Percentiles rank a stretch among this genome's conserved stretches.
Evolutionary conservation across 2,329 filamentous ascomycete genomes (phyloP).

Genomic region (Penicillium sp.): DNA sequence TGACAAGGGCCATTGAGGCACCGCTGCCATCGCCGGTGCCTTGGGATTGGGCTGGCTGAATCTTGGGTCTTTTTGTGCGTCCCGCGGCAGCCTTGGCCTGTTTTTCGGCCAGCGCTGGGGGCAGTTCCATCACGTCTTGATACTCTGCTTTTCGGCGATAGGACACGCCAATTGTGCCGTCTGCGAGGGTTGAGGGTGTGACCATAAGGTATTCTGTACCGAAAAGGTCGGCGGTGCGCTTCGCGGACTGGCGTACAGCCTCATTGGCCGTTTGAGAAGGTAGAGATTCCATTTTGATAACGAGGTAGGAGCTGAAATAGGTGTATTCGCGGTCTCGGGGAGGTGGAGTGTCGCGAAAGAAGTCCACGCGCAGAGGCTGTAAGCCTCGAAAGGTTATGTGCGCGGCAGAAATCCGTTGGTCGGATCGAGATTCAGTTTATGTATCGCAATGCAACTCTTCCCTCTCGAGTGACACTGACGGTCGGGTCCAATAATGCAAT

Average conservation of each 20-base stretch:
- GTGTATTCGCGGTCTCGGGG: background rate
- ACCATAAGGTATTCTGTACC: conserved; percentile 52
- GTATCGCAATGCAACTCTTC: background rate
- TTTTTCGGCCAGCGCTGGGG: conserved; percentile 76
- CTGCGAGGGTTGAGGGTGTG: conserved; percentile 47
- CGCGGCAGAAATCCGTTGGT: conserved; percentile 26
- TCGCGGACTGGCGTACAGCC: conserved; percentile 47
- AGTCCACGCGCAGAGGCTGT: conserved; percentile 13
- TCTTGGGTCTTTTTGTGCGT: conserved; percentile 65
- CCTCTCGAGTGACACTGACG: background rate
- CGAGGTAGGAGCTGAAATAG: background rate
- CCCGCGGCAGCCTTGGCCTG: conserved; percentile 68
- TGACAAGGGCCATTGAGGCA: conserved; percentile 61
- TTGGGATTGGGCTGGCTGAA: conserved; percentile 47
- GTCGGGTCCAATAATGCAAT: background rate
- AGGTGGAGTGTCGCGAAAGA: conserved; percentile 8
- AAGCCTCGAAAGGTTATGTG: conserved; percentile 15
- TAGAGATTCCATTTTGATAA: conserved; percentile 37
- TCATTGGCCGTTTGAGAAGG: conserved; percentile 39
- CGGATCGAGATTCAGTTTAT: conserved; percentile 2
- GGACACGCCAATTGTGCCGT: conserved; percentile 49
- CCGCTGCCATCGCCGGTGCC: conserved; percentile 56
- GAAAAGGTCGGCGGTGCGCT: conserved; percentile 53
- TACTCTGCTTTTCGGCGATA: conserved; percentile 67
- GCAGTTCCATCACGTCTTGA: conserved; percentile 73